Conservation (phyloP, 2,329 filamentous ascomycete species). For the Setomelanomma holmii region DNA sequence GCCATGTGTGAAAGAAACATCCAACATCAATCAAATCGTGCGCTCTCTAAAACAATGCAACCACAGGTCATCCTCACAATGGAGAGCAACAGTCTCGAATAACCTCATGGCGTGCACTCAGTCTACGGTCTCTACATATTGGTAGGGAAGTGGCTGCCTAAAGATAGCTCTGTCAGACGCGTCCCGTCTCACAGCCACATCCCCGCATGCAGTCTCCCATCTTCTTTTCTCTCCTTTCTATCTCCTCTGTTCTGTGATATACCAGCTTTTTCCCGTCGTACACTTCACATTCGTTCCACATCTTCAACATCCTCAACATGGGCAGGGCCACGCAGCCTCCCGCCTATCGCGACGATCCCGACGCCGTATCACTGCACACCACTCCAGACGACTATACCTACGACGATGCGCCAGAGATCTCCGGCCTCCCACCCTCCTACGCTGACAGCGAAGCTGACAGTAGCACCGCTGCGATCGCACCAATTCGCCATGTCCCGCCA, state of each 20-base stretch:
- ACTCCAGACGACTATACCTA: slow-evolving; percentile 48
- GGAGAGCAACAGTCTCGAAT: too few relatives aligned
- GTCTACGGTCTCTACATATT: too few relatives aligned
- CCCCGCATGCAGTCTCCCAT: slow-evolving; percentile 15
- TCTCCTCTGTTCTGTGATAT: too few relatives aligned
- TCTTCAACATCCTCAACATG: slow-evolving; percentile 28
- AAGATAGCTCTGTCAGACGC: slow-evolving; percentile 25
- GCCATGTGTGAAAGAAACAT: not conserved
- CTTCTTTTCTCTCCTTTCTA: slow-evolving; percentile 6
- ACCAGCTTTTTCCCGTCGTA: too few relatives aligned
- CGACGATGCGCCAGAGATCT: slow-evolving; percentile 45
- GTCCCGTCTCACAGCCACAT: slow-evolving; percentile 28
- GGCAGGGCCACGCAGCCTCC: slow-evolving; percentile 30
- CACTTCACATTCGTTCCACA: not conserved
- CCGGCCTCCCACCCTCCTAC: slow-evolving; percentile 45
- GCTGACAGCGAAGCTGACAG: slow-evolving; percentile 38
- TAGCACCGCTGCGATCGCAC: slow-evolving; percentile 12
- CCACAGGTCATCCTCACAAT: too few relatives aligned
- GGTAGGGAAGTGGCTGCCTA: slow-evolving; percentile 33
- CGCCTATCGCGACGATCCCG: slow-evolving; percentile 46
- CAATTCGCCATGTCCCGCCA: slow-evolving; percentile 36
- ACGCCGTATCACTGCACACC: slow-evolving; percentile 49
- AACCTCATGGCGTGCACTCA: too few relatives aligned
- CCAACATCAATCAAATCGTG: too few relatives aligned
- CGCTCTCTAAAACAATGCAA: too few relatives aligned